Base-by-base conservation (phyloP, 768 basidiomycete genomes). In the Cyathus striatus region DNA sequence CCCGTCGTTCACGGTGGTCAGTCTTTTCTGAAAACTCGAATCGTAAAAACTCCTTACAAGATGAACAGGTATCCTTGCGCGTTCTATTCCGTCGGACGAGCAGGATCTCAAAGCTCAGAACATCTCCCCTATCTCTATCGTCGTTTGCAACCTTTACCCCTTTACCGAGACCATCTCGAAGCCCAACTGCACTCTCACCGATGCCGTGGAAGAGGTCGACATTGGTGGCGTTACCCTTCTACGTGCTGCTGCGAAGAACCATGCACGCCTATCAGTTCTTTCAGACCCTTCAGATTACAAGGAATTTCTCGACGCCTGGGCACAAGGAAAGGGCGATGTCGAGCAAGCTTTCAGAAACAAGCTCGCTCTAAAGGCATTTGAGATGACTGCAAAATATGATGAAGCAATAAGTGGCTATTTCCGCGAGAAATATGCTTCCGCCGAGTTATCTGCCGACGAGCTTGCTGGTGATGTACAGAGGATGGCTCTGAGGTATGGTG, bases 111-210 rank as follows among this genome's bases (percentile, higher is more conserved):
- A 76, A 22, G 71, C 82, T 5, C 92, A 95, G 57, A 72, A 71
- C 45, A 98, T 99, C 64, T 79, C 88, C 5, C 89, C 90, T 48
- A 97, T 98, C 67, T 83, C 87, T 43, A 86, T 99, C 69, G 95
- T 99, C 44, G 93, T 96, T 48, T 99, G 96, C 81, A 99, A 99
- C 63, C 81, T 99, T 41, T 98, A 99, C 71, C 96, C 96, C 1
- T 99, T 99, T 70, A 81, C 88, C 23, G 79, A 83, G 17, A 96
- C 94, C 38, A 89, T 95, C 60, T 78, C 94, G 1, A 80, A 84
- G 53, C 89, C 92, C 0, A 79, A 79, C 50, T 94, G 93, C 66
- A 93, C 90, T 9, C 79, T 97, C 46, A 81, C 90, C 3, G 86
- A 86, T 38, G 95, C 95, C 4, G 85, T 98, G 45, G 96, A 99